Evolutionary conservation across 2,329 filamentous ascomycete genomes (phyloP), one percentile per base, ranked within the genome.

Genomic region (Pseudofabraea citricarpa): DNA sequence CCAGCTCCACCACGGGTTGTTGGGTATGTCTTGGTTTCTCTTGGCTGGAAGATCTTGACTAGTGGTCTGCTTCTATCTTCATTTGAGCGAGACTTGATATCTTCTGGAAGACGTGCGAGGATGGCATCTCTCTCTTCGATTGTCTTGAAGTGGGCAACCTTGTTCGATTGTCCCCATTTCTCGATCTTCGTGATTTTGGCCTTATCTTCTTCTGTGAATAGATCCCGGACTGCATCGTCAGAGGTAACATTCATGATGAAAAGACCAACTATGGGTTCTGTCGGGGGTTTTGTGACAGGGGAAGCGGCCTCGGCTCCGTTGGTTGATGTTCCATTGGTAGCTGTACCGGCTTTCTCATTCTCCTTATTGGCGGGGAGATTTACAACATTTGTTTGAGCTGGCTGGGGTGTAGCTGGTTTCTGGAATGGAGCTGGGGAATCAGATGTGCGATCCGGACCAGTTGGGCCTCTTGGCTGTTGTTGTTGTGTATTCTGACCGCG

Each of bases 171-270:
- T 27, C 84, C 84, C 71, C 82, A 87, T 67, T 88, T 90, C 58
- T 89, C 83, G 40, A 91, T 74, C 66, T 83, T 84, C 43, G 79
- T 66, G 52, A 96, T 88, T 70, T 94, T 96, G 23, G 77, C 62
- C 60, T 81, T 83, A 60, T 96, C 89, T 56, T 95, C 87, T 10
- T 93, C 83, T 1, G 80, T 73, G 61, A 98, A 91, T 19, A 95
- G 73, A 24, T 87, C 83, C 44, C 85, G 83, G 27, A 88, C 85
- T 48, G 90, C 87, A 23, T 95, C 87, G 52, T 91, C 87, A 42
- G 79, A 85, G 56, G 83, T 87, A 18, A 90, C 82, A 58, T 90
- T 90, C 69, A 87, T 87, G 48, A 98, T 83, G 65, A 96, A 98
- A 16, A 98, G 77, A 38, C 87, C 91, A 57, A 89, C 84, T 54